Base-by-base conservation (phyloP, 1,284 basidiomycete genomes). In the Tilletia indica region DNA sequence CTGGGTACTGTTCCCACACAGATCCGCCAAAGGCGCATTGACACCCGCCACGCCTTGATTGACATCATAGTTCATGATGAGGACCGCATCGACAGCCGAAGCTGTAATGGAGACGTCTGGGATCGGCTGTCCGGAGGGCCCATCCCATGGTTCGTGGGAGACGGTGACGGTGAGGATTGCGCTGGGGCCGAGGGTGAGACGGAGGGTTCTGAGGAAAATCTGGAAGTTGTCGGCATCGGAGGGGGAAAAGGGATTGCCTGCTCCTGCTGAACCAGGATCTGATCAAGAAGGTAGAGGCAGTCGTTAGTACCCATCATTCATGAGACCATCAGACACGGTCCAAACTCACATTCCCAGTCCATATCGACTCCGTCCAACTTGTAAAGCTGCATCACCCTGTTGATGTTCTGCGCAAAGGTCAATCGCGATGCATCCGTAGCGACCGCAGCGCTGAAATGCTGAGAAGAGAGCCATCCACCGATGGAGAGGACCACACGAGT, bases 51-150 rank as follows among this genome's bases (percentile, higher is more conserved):
- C 75, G 4, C 79, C 80, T 0, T 78, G 79, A 31, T 74, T 67
- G 42, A 82, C 79, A 61, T 82, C 80, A 68, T 82, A 82, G 72
- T 82, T 80, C 80, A 82, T 82, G 71, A 82, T 77, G 69, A 81
- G 73, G 67, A 82, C 72, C 68, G 77, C 80, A 47, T 80, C 76
- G 42, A 82, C 61, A 19, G 72, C 78, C 11, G 31, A 54, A 0
- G 78, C 80, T 0, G 78, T 74, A 3, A 75, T 16, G 2, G 73
- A 71, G 11, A 82, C 80, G 68, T 71, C 77, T 1, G 16, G 4
- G 4, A 82, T 77, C 11, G 79, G 76, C 3, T 68, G 49, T 8
- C 78, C 79, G n/a, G 73, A 75, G 14, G 70, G 58, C 1, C 69
- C 77, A 4, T 68, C 67, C 76, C 77, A 82, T 4, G 77, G 75